Evolutionary conservation across 2,329 filamentous ascomycete species (phyloP), one percentile per base, ranked within the genome.

Genomic region (Phialophora chinensis): DNA sequence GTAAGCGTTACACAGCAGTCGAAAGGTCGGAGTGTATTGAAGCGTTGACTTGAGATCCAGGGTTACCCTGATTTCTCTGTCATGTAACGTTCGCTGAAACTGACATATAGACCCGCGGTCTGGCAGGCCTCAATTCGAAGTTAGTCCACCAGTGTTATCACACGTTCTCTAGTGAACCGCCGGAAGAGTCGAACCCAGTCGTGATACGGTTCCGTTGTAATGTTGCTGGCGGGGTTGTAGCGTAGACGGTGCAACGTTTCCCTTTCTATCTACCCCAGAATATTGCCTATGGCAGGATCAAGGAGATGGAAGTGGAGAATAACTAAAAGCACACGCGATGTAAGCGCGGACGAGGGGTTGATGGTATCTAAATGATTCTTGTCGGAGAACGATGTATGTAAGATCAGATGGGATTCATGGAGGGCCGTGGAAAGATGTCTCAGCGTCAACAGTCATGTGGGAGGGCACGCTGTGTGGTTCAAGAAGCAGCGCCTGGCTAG

Each of bases 341-440:
- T 56, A 59, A 47, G 50, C 31, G 33, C 44, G 50, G 54, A 33
- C n/a, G 42, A 58, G 62, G 52, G 31, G 38, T 29, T 35, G 38
- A 38, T 33, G 42, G 38, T 44, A 57, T 58, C 55, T 47, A 57
- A 29, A 33, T 57, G 56, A 33, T 29, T 50, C 27, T 11, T 17
- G 25, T 20, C 57, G 20, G 47, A 35, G 47, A 60, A 50, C 38
- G 5, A 10, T 31, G 31, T 31, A 7, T 25, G 57, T 23, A 44
- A 60, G 57, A 60, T 60, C 57, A 60, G 57, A 60, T 50, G 57
- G 50, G 57, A 50, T 60, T 60, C 44, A 44, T 20, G 42, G 57
- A n/a, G 47, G 57, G 42, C 25, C 11, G 8, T 20, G 47, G 29
- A 29, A 60, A 25, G 42, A 12, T 27, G 35, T 44, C 55, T 27